Conservation (phyloP, 1,139 yeast genomes). For the Blastobotrys proliferans region DNA sequence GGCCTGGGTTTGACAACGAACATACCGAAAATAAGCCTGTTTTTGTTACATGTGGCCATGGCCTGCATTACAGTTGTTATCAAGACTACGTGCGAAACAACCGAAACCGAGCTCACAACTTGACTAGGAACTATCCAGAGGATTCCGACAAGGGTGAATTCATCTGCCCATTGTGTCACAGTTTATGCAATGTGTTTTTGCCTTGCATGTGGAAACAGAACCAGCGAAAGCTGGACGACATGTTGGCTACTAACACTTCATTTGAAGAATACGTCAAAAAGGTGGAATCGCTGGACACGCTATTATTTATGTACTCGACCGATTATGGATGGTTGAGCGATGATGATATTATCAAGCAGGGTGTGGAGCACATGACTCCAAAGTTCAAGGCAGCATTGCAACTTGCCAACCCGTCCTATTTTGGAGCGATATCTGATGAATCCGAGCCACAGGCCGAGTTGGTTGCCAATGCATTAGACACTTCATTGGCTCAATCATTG, state of each 20-base stretch:
- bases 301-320: not conserved
- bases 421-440: not conserved
- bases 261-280: not conserved
- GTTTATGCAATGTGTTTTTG: constrained; percentile 75
- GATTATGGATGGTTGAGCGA: not conserved
- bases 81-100: constrained; percentile 54
- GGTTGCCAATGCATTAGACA: constrained; percentile 2
- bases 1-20: constrained; percentile 63
- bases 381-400: not conserved
- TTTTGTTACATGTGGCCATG: constrained; percentile 87
- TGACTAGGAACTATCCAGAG: constrained; percentile 80
- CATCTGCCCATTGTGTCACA: constrained; percentile 86
- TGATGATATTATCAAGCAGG: constrained; percentile 5
- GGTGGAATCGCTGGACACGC: not conserved
- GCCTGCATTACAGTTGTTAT: constrained; percentile 83
- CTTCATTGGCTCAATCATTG: constrained; percentile 1
- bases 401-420: not conserved
- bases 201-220: constrained; percentile 56
- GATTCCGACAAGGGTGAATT: constrained; percentile 67
- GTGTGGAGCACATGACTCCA: constrained; percentile 10
- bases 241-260: not conserved
- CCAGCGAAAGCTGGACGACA: constrained; percentile 16
- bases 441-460: not conserved
- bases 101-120: constrained; percentile 47
- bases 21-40: constrained; percentile 43